Percentiles rank a stretch among this genome's conserved stretches.
Conservation (phyloP, 2,329 filamentous ascomycete species). For the Diplodia intermedia region DNA sequence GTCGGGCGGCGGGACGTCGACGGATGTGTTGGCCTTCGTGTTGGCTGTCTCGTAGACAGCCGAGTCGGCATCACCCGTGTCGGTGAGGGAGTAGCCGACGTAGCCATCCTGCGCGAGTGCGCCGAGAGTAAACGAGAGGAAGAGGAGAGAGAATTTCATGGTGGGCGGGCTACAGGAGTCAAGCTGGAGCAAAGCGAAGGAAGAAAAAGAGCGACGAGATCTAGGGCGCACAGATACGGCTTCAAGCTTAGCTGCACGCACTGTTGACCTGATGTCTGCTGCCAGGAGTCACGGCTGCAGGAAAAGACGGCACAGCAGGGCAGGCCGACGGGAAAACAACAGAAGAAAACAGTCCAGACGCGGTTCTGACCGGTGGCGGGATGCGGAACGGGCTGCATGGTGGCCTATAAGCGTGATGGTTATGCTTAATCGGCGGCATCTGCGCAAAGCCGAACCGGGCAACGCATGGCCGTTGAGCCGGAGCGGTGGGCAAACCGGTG, state of each 20-base stretch:
- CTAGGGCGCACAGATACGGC: slow-evolving; percentile 28
- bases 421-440: slow-evolving; percentile 25
- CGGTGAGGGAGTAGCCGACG: slow-evolving; percentile 62
- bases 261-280: slow-evolving; percentile 16
- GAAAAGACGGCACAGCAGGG: slow-evolving; percentile 8
- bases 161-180: slow-evolving; percentile 24
- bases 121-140: slow-evolving; percentile 37
- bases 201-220: slow-evolving; percentile 38
- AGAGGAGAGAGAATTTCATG: slow-evolving; percentile 37
- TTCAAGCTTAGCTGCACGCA: not conserved
- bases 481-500: slow-evolving; percentile 7
- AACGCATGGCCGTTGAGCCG: slow-evolving; percentile 10
- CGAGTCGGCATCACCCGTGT: slow-evolving; percentile 59
- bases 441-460: not conserved
- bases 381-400: slow-evolving; percentile 7
- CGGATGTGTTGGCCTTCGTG: slow-evolving; percentile 54
- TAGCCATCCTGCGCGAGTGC: slow-evolving; percentile 55
- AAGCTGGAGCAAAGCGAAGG: not conserved
- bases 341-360: slow-evolving; percentile 2
- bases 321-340: not conserved
- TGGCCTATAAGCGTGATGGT: slow-evolving; percentile 15
- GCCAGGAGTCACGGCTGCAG: not conserved
- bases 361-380: not conserved
- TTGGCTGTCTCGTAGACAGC: slow-evolving; percentile 62
- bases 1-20: slow-evolving; percentile 59